Evolutionary conservation across 176 grass and related monocot species (phyloP), one percentile per base, ranked within the genome.

Genomic region (Musa troglodytarum): DNA sequence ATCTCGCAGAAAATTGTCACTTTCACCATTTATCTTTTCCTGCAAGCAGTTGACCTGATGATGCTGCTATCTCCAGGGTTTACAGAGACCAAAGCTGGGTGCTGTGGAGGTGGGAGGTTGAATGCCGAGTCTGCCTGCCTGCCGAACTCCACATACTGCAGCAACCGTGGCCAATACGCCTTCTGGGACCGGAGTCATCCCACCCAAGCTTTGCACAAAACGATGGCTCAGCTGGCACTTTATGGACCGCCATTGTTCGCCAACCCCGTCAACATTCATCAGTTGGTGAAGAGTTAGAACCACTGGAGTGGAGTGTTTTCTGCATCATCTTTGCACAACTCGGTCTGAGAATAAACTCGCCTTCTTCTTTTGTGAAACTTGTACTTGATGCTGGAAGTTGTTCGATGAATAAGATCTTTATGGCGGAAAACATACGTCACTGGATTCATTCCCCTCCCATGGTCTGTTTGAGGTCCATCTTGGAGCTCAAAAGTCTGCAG

Each of bases 151-250:
- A 83, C 65, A 13, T 72, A 53, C 65, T 83, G 80, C 55, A 3
- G 10, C 9, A 56, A 76, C 24, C 65, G 80, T 28, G 28, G 74
- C 49, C 20, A 82, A 50, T 59, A 82, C 25, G 76, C 49, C 73
- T 68, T 56, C 52, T 82, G 80, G 80, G 80, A 82, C 52, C 68
- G n/a, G 63, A 63, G 68, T 76, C 80, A 82, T 25, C 80, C 80
- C 10, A 77, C 80, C 14, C 12, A 82, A 61, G 73, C 80, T 21
- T 8, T 82, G 19, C 76, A 82, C 52, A 62, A 28, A 14, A 69
- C 59, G 11, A 69, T 74, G 1, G 65, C 73, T 50, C 20, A 76
- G 2, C 9, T 82, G 22, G 13, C 61, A 14, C 55, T 82, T 9
- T 76, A 67, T 63, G 80, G 63, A 55, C 69, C 80, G 4, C 24